Evolutionary conservation across 352 stramenopile genomes (phyloP), one percentile per base, ranked within the genome.

Genomic region (Phytophthora cajani): DNA sequence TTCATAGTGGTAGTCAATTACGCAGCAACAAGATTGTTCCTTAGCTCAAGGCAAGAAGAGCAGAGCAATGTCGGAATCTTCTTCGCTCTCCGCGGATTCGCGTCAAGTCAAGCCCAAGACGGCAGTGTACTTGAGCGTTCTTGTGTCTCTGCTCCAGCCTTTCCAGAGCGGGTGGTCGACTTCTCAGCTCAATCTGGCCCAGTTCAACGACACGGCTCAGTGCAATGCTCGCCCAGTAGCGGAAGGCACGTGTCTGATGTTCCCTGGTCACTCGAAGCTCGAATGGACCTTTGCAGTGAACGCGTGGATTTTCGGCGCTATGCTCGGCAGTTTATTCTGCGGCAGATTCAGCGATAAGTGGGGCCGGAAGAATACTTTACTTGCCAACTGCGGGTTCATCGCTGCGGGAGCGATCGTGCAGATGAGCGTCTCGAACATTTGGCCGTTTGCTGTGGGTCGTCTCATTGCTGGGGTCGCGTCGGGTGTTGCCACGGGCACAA

Each of bases 141-240:
- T 74, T 17, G 60, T 85, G 30, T 78, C 74, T 19, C 56, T 85
- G 23, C 67, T 87, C 17, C 70, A 85, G 21, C 64, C 77, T 16
- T 77, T 86, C 55, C 82, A 91, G 54, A 82, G 77, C 46, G 83
- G 83, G 59, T 91, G 83, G 83, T 79, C 74, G 25, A 74, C 81
- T 5, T 82, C 80, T 19, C 79, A 91, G 61, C 63, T 89, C 49
- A 89, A 88, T 46, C 46, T 85, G 32, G 75, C 74, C 1, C 73
- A 80, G 23, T 89, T 85, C 54, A 75, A 82, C 59, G 69, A 84
- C 58, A 75, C 71, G 17, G 56, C 57, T 10, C 71, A 71, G 40
- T 91, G 83, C 44, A 56, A 79, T 36, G 67, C 75, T 5, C 75
- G 67, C 6, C 83, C 79, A 2, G 74, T 89, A 1, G 59, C 23